These are phyloP conservation scores for Daldinia decipiens DNA, from an alignment of 495 filamentous ascomycete species.

Conservation along the genomic window DNA sequence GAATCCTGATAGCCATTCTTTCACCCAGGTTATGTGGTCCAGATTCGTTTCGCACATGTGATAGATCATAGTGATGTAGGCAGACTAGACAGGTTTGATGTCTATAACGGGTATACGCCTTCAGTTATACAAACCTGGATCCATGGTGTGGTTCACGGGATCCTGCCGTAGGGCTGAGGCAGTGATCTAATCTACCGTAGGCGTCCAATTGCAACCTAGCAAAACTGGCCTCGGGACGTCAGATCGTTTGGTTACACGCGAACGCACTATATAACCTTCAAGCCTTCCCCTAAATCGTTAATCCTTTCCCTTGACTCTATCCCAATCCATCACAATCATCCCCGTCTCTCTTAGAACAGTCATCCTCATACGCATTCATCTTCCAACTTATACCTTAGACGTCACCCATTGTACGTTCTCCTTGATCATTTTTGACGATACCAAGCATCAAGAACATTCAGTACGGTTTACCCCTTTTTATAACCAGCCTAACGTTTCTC, in stretches of 20 bases:
- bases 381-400: conserved; percentile 5
- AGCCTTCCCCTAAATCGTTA: conserved; percentile 11
- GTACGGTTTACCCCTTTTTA: conserved; percentile 14
- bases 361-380: conserved; percentile 4
- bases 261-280: conserved; percentile 38
- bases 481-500: not conserved
- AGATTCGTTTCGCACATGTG: conserved; percentile 10
- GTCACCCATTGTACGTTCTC: not conserved
- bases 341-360: not conserved
- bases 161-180: conserved; percentile 46
- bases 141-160: conserved; percentile 38
- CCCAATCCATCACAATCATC: conserved; percentile 14
- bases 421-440: not conserved
- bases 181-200: conserved; percentile 37
- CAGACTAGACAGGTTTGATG: conserved; percentile 16
- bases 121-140: conserved; percentile 26
- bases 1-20: not conserved
- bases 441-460: not conserved
- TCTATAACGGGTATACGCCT: conserved; percentile 29
- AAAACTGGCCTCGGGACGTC: conserved; percentile 23
- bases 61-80: conserved; percentile 28
- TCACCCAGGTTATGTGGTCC: not conserved
- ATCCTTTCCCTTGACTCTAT: conserved; percentile 19
- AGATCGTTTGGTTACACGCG: conserved; percentile 24
- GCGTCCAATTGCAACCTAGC: conserved; percentile 33